phyloP scores from a whole-genome alignment of 2,329 filamentous ascomycete species.

The Penicillium hesseltinei region DNA sequence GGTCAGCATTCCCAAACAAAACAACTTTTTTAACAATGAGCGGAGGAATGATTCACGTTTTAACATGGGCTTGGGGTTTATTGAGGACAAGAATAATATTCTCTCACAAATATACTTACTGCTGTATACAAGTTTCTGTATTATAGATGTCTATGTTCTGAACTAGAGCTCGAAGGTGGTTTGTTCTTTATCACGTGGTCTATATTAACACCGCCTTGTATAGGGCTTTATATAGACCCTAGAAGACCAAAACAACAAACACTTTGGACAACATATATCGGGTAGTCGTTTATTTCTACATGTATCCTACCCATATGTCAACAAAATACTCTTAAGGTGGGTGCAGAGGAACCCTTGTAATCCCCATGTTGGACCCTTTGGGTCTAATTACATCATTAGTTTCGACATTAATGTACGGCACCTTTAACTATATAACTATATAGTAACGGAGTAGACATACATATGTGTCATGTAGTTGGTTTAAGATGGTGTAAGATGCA shows the following conservation, averaged over 20 bases:
- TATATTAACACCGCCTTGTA: neutral
- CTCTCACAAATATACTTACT: neutral
- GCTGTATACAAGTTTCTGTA: neutral
- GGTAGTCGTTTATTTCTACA: too few species aligned
- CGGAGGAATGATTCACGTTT: neutral
- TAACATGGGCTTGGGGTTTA: neutral
- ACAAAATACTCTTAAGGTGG: neutral
- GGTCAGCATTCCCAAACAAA: slow-evolving; percentile 29
- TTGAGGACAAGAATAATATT: neutral
- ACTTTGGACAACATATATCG: too few species aligned
- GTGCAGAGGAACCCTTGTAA: neutral
- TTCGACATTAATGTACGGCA: neutral
- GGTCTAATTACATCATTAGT: neutral
- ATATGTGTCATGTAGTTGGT: neutral
- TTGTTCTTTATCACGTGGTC: neutral
- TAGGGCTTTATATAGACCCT: neutral
- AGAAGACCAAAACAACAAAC: too few species aligned
- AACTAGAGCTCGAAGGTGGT: neutral
- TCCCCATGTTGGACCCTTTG: neutral
- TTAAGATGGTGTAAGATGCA: neutral
- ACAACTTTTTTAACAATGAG: neutral
- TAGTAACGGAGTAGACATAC: neutral
- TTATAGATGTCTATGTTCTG: neutral
- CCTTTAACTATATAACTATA: neutral
- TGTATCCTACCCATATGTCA: too few species aligned